Percentiles rank a stretch among this genome's conserved stretches.
Evolutionary conservation across 179 eudicot species (phyloP).

Genomic region (Nepenthes alata): DNA sequence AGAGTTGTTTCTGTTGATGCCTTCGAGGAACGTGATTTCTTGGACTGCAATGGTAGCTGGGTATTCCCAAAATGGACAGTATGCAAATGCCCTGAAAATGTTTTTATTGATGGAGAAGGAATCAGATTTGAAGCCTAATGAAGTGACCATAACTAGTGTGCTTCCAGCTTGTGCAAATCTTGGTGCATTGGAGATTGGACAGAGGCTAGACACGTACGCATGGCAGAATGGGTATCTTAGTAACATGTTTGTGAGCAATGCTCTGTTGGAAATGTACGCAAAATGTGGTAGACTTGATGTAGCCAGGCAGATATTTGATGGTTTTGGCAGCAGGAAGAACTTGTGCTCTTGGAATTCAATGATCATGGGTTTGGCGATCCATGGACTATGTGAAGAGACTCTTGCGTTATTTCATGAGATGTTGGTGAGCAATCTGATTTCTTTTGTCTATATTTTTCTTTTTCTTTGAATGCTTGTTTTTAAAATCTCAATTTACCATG

Average conservation of each 20-base stretch:
- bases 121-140: constrained; percentile 35
- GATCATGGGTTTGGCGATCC: constrained; percentile 61
- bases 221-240: constrained; percentile 35
- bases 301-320: constrained; percentile 37
- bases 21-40: constrained; percentile 42
- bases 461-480: neutral
- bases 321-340: constrained; percentile 35
- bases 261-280: constrained; percentile 50
- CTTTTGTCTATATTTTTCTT: neutral
- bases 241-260: constrained; percentile 44
- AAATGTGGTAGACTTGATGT: constrained; percentile 50
- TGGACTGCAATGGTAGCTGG: constrained; percentile 63
- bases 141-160: constrained; percentile 50
- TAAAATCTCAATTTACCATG: neutral
- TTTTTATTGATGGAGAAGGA: constrained; percentile 48
- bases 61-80: constrained; percentile 46
- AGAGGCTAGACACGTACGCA: constrained; percentile 44
- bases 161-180: constrained; percentile 71
- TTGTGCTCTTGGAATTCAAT: constrained; percentile 63
- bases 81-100: constrained; percentile 30
- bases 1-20: constrained; percentile 31
- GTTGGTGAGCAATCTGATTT: constrained; percentile 26
- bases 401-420: constrained; percentile 34
- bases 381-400: constrained; percentile 42
- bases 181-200: constrained; percentile 59